A percentile compares a stretch with the other conserved stretches of the same genome.
These are phyloP conservation scores for Globisporangium spiculum DNA, from an alignment of 352 stramenopile species.

Conservation along the genomic window DNA sequence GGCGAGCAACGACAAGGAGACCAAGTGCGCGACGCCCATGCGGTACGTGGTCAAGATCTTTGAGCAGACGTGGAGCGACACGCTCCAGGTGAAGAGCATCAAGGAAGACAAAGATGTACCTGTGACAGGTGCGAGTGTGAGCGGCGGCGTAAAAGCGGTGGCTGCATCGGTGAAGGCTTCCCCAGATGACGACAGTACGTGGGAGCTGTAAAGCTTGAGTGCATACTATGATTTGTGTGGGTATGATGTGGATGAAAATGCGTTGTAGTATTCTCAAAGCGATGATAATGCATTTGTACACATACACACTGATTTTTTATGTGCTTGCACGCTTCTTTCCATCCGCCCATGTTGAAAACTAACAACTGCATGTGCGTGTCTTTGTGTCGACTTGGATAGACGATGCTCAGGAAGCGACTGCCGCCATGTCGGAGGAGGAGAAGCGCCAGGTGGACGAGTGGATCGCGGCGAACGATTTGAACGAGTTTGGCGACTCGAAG, in stretches of 20 bases:
- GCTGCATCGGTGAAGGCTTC: constrained; percentile 4
- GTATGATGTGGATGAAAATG: background rate
- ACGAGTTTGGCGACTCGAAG: constrained; percentile 16
- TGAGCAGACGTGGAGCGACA: constrained; percentile 61
- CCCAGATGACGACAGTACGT: constrained; percentile 18
- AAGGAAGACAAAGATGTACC: background rate
- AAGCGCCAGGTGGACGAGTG: constrained; percentile 33
- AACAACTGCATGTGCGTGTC: background rate
- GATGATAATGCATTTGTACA: background rate
- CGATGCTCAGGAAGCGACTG: background rate
- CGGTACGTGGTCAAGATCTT: constrained; percentile 57
- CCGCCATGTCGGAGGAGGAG: constrained; percentile 10
- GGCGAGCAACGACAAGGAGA: constrained; percentile 4
- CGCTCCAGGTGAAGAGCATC: constrained; percentile 62
- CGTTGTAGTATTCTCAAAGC: background rate
- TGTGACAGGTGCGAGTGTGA: background rate
- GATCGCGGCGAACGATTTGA: constrained; percentile 12
- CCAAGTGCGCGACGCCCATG: constrained; percentile 23
- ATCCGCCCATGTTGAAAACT: background rate
- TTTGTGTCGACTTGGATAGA: background rate
- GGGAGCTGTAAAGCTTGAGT: constrained; percentile 7
- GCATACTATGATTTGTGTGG: background rate
- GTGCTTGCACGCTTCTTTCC: background rate
- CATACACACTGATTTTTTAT: background rate
- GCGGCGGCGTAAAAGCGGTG: background rate